Evolutionary conservation across 169 alveolate species (phyloP).

Genomic region (Plasmodium fragile): DNA sequence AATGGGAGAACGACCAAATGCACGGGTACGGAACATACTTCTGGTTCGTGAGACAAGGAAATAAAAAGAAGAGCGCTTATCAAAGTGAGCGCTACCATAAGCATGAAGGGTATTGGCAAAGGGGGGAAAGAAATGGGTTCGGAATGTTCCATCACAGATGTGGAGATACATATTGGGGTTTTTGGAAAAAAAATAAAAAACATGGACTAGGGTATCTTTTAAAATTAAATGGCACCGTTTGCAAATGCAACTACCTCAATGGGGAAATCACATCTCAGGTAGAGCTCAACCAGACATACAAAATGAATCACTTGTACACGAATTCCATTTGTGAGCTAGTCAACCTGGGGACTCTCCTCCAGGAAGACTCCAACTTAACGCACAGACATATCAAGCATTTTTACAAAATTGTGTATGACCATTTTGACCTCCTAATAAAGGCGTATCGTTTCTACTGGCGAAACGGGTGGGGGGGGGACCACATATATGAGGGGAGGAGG

Average conservation of each 20-base stretch:
- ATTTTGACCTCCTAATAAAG: conserved; percentile 26
- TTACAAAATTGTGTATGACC: conserved; percentile 39
- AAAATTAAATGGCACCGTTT: conserved; percentile 9
- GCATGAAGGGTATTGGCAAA: conserved; percentile 47
- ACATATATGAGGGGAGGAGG: not conserved
- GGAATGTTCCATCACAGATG: conserved; percentile 35
- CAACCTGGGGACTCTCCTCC: conserved; percentile 13
- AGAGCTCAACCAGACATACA: not conserved
- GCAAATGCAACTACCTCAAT: conserved; percentile 6
- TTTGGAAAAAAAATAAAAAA: conserved; percentile 49
- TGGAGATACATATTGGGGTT: conserved; percentile 61
- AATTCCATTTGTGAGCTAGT: conserved; percentile 29
- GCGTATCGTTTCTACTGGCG: conserved; percentile 2
- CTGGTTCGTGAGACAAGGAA: conserved; percentile 1
- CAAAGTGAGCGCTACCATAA: conserved; percentile 29
- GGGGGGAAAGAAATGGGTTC: conserved; percentile 45
- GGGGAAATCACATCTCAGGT: conserved; percentile 11
- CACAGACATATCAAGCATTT: conserved; percentile 4
- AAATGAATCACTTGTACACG: conserved; percentile 30
- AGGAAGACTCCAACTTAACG: conserved; percentile 4
- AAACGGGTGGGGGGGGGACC: not conserved
- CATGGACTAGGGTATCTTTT: conserved; percentile 27
- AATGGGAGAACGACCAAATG: conserved; percentile 34
- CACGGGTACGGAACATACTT: conserved; percentile 37
- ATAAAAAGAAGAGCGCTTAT: not conserved